phyloP scores from a whole-genome alignment of 108 stramenopile genomes.

The Aurantiochytrium sp. region DNA sequence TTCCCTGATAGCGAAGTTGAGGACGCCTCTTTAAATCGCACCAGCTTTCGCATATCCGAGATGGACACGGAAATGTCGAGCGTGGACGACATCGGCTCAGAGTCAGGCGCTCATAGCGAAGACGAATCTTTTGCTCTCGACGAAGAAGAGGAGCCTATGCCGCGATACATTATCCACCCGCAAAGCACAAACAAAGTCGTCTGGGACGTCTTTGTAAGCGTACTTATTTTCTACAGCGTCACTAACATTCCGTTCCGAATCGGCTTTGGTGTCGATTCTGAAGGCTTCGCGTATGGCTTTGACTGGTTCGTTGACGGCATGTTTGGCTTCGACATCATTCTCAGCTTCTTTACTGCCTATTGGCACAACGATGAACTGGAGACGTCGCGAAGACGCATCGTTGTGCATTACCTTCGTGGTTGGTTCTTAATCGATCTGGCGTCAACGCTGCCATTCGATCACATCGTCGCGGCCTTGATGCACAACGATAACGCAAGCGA shows the following conservation, averaged over 20 bases:
- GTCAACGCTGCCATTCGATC: slow-evolving; percentile 42
- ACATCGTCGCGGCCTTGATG: not conserved
- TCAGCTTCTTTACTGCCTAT: slow-evolving; percentile 34
- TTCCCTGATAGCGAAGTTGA: not conserved
- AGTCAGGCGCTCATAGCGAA: not conserved
- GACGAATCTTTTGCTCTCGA: not conserved
- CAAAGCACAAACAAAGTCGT: slow-evolving; percentile 17
- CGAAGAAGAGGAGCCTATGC: not conserved
- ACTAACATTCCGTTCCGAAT: slow-evolving; percentile 40
- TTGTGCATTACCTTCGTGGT: slow-evolving; percentile 19
- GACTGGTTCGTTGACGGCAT: slow-evolving; percentile 16
- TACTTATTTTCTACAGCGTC: slow-evolving; percentile 45
- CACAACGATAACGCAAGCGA: not conserved
- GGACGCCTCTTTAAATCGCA: not conserved
- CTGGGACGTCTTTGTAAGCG: slow-evolving; percentile 43
- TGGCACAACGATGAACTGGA: slow-evolving; percentile 28
- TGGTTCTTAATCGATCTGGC: slow-evolving; percentile 48
- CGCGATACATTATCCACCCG: slow-evolving; percentile 19
- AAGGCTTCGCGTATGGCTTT: not conserved
- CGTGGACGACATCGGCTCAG: too few species aligned
- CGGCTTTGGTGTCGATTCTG: not conserved
- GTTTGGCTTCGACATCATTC: slow-evolving; percentile 36
- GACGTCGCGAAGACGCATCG: not conserved
- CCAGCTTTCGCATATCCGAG: not conserved
- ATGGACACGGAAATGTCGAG: not conserved